phyloP scores from a whole-genome alignment of 345 rosid species.

The Sonneratia caseolaris region DNA sequence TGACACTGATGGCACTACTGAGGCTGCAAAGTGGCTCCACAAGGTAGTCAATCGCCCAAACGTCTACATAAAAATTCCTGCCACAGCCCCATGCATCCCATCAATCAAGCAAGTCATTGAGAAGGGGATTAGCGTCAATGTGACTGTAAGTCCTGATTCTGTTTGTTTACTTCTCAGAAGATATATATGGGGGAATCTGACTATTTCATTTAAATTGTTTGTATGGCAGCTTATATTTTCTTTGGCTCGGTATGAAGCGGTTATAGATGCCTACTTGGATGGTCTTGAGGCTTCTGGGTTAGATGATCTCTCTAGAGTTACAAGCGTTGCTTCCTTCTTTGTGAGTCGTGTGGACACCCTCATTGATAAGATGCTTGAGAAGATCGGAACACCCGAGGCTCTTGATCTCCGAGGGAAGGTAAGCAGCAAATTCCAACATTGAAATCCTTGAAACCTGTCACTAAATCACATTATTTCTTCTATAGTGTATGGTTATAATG shows the following conservation, averaged over 20 bases:
- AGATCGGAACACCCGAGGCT: conserved; percentile 88
- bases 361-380: conserved; percentile 89
- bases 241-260: conserved; percentile 79
- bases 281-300: conserved; percentile 97
- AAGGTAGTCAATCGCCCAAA: conserved; percentile 73
- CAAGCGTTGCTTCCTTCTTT: conserved; percentile 96
- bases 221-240: conserved; percentile 86
- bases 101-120: conserved; percentile 91
- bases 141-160: conserved; percentile 52
- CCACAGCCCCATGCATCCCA: conserved; percentile 82
- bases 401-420: conserved; percentile 97
- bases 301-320: conserved; percentile 82
- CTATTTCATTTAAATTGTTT: neutral
- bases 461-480: neutral
- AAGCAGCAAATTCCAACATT: conserved; percentile 1
- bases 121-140: conserved; percentile 82
- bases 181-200: neutral
- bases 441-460: neutral
- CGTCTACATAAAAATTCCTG: conserved; percentile 96
- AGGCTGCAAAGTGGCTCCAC: conserved; percentile 82
- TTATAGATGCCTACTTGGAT: conserved; percentile 95
- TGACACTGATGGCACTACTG: conserved; percentile 78
- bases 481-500: neutral
- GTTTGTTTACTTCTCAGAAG: neutral
- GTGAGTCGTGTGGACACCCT: conserved; percentile 97